Evolutionary conservation across 1,284 basidiomycete species (phyloP).

Genomic region (Retiboletus flavoniger): DNA sequence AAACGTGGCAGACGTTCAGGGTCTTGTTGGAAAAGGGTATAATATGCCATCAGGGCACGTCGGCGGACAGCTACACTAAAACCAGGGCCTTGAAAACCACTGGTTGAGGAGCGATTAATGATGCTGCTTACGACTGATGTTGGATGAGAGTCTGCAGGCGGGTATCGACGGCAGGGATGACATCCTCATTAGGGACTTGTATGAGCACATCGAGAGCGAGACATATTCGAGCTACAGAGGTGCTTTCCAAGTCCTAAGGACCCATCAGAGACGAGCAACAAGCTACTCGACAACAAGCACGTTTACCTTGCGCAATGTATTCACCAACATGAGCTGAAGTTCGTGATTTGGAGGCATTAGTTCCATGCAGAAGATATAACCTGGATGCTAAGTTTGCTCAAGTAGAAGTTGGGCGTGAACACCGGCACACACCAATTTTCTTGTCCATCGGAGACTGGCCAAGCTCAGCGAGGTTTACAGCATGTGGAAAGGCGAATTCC

Average conservation of each 20-base stretch:
- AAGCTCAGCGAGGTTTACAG: constrained; percentile 68
- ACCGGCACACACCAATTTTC: constrained; percentile 53
- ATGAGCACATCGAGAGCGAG: constrained; percentile 71
- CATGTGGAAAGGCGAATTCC: constrained; percentile 68
- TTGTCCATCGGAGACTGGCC: constrained; percentile 62
- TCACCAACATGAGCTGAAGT: constrained; percentile 77
- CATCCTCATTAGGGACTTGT: constrained; percentile 55
- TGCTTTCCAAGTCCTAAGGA: constrained; percentile 63
- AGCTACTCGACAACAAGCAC: background rate
- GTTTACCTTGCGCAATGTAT: constrained; percentile 71
- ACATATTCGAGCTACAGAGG: constrained; percentile 52
- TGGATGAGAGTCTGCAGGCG: constrained; percentile 62
- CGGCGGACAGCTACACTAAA: constrained; percentile 58
- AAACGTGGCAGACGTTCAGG: constrained; percentile 48
- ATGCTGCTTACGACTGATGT: constrained; percentile 68
- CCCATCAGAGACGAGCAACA: background rate
- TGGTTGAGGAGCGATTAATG: constrained; percentile 19
- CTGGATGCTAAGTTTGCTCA: constrained; percentile 37
- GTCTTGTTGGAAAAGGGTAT: constrained; percentile 51
- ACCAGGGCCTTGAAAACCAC: constrained; percentile 6
- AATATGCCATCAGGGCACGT: constrained; percentile 58
- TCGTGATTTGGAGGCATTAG: constrained; percentile 67
- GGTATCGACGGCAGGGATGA: constrained; percentile 70
- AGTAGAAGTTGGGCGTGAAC: background rate
- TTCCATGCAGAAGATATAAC: constrained; percentile 72